Evolutionary conservation across 768 basidiomycete species (phyloP).

Genomic region (Ramaria sp.): DNA sequence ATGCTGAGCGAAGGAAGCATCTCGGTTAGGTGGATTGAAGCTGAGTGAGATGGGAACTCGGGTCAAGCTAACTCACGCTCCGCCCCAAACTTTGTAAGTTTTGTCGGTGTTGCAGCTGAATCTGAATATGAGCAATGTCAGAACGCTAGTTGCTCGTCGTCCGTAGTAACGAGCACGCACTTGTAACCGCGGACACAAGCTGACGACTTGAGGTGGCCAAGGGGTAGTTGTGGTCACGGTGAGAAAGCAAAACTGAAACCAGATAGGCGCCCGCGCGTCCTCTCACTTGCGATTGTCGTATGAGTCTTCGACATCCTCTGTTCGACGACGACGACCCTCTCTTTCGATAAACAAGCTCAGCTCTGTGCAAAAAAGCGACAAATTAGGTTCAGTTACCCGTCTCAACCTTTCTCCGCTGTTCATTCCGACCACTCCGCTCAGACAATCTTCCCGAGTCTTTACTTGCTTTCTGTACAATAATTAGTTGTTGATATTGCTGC

Average conservation of each 20-base stretch:
- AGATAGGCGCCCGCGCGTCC: constrained; percentile 8
- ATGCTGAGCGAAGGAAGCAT: background rate
- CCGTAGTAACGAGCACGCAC: background rate
- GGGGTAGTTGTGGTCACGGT: constrained; percentile 10
- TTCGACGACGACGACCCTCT: background rate
- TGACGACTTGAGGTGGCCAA: constrained; percentile 1
- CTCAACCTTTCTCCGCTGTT: constrained; percentile 6
- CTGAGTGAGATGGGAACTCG: constrained; percentile 9
- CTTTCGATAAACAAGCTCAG: background rate
- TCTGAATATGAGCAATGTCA: constrained; percentile 5
- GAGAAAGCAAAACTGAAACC: constrained; percentile 10
- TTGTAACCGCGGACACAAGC: background rate
- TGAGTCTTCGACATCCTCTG: background rate
- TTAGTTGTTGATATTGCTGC: no score
- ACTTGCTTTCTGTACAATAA: no score
- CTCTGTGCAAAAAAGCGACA: background rate
- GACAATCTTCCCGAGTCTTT: no score
- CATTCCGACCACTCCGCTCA: constrained; percentile 8
- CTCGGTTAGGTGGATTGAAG: constrained; percentile 7
- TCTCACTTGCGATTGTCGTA: background rate
- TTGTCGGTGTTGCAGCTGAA: constrained; percentile 10
- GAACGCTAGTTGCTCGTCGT: background rate
- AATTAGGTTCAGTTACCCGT: background rate
- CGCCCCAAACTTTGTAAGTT: constrained; percentile 9
- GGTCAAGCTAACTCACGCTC: constrained; percentile 10